A percentile compares a stretch with the other conserved stretches of the same genome.
Conservation (phyloP, 2,329 filamentous ascomycete species). For the Exophiala sideris region DNA sequence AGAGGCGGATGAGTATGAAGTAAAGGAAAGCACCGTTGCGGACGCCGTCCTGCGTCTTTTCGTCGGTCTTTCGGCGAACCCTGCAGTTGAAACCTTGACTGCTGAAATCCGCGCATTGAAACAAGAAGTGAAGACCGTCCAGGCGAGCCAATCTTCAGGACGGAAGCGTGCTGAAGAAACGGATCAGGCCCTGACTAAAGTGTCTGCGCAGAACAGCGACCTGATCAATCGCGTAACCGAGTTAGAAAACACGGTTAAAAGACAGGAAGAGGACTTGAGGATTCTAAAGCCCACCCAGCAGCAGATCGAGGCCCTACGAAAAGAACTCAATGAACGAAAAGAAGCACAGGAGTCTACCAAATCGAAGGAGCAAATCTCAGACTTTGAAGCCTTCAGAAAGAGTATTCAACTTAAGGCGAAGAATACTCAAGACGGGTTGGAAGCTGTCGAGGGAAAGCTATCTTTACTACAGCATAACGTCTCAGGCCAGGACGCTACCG, state of each 20-base stretch:
- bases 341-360: neutral
- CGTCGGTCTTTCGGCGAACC: neutral
- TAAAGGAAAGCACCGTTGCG: neutral
- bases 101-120: neutral
- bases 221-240: neutral
- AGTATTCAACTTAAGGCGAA: neutral
- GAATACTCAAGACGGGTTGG: neutral
- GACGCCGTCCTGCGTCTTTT: conserved; percentile 3
- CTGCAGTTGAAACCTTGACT: neutral
- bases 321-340: neutral
- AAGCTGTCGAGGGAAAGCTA: neutral
- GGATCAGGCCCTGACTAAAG: neutral
- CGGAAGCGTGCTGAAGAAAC: neutral
- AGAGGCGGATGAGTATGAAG: neutral
- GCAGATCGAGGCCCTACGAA: neutral
- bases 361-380: neutral
- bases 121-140: neutral
- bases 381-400: neutral
- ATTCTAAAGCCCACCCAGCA: neutral
- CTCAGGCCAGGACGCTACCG: neutral
- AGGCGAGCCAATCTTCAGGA: neutral
- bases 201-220: neutral
- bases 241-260: neutral
- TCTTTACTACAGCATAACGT: neutral
- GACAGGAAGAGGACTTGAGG: neutral